Evolutionary conservation across 2,329 filamentous ascomycete species (phyloP), one percentile per base, ranked within the genome.

Genomic region (Teratosphaeria zuluensis): DNA sequence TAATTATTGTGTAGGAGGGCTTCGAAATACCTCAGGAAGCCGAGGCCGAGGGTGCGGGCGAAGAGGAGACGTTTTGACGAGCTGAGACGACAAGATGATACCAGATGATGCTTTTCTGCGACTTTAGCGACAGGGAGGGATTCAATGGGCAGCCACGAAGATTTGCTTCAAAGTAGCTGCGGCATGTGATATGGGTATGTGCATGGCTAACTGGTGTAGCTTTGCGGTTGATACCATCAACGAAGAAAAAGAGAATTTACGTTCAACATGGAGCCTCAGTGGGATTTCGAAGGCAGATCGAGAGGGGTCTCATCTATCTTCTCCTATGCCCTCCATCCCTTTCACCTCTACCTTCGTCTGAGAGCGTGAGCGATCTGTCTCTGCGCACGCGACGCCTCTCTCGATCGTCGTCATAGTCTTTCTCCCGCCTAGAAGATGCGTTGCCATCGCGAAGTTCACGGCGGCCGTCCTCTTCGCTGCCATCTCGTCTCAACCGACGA

Each of bases 21-120:
- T 95, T 95, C 69, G 91, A 95, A 79, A 95, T 96, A 69, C 91
- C 91, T 5, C 85, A 86, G 55, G 89, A 94, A 73, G 84, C 79
- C 24, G 87, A 91, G 68, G 75, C 84, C 48, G 70, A 68, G 58
- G 65, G 62, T 28, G 68, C 65, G 59, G 86, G 86, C 64, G 89
- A 92, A 72, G 87, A 92, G 74, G 89, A 94, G 82, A 91, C 88
- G 57, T 90, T 90, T 69, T 90, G 51, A 62, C 54, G 51, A 59
- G 42, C 42, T 48, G 42, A 8, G 42, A 48, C 42, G 42, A 48
- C 19, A 21, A 21, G 6, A 48, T 48, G 42, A 48, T 48, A 59
- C 55, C 54, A 53, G 24, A 30, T 56, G 51, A 30, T 33, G 51
- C 31, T 53, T 31, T 31, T 33, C 12, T 31, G 51, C 31, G 51